phyloP scores from a whole-genome alignment of 345 rosid species.

The Zanthoxylum bungeanum region DNA sequence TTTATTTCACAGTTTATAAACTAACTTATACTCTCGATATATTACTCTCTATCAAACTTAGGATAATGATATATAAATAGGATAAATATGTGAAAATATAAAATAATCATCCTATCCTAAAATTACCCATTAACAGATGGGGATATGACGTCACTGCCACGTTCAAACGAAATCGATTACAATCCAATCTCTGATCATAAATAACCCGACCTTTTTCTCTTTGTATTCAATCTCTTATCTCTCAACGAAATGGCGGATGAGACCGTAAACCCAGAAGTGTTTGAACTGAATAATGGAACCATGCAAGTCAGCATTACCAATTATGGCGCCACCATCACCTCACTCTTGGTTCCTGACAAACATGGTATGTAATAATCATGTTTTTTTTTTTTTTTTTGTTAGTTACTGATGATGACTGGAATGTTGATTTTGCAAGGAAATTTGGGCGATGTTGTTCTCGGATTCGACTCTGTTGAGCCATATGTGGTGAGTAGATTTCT shows the following conservation, averaged over 20 bases:
- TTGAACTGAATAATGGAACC: slow-evolving; percentile 79
- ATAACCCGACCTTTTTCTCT: too few relatives aligned
- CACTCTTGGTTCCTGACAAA: slow-evolving; percentile 69
- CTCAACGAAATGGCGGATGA: slow-evolving; percentile 48
- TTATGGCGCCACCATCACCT: slow-evolving; percentile 80
- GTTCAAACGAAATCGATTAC: too few relatives aligned
- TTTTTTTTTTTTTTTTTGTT: not conserved
- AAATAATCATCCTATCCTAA: too few relatives aligned
- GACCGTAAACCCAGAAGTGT: slow-evolving; percentile 50
- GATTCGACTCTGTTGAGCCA: slow-evolving; percentile 84
- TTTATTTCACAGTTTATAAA: too few relatives aligned
- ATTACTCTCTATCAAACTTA: too few relatives aligned
- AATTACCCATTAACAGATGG: too few relatives aligned
- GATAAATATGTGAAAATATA: too few relatives aligned
- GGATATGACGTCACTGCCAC: too few relatives aligned
- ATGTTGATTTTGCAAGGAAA: slow-evolving; percentile 38
- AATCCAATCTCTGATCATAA: too few relatives aligned
- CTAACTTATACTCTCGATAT: too few relatives aligned
- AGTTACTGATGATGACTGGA: slow-evolving; percentile 13
- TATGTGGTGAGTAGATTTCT: slow-evolving; percentile 66
- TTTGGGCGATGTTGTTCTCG: slow-evolving; percentile 81
- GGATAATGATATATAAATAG: too few relatives aligned
- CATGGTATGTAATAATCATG: slow-evolving; percentile 39
- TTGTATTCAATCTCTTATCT: not conserved
- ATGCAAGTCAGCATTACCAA: slow-evolving; percentile 75